Conservation (phyloP, 441 rosid species). For the Rhodomyrtus psidioides region DNA sequence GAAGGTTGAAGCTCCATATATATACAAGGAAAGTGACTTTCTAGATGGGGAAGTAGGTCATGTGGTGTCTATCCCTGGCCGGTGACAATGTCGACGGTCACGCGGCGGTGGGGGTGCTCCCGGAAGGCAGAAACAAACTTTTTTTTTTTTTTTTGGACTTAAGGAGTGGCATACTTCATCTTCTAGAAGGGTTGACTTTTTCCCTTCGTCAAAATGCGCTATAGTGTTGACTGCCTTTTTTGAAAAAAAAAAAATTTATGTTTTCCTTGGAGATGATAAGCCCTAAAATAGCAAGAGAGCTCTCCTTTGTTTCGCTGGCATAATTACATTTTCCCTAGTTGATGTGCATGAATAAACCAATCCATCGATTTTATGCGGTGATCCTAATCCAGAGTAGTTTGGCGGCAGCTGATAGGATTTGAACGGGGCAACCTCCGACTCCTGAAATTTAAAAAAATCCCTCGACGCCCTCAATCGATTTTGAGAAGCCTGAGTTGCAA, state of each 20-base stretch:
- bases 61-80: background rate
- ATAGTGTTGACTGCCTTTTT: background rate
- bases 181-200: background rate
- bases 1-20: background rate
- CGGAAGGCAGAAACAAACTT: too few relatives aligned
- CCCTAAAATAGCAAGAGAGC: too few relatives aligned
- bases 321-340: background rate
- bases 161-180: background rate
- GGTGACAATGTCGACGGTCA: background rate
- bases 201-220: background rate
- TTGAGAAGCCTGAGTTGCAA: fast-evolving
- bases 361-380: fast-evolving
- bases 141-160: too few relatives aligned
- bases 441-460: background rate
- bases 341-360: background rate
- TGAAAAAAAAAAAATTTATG: too few relatives aligned
- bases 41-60: background rate
- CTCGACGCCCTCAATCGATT: fast-evolving
- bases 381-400: background rate
- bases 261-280: too few relatives aligned
- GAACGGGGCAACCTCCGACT: background rate
- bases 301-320: background rate
- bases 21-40: background rate
- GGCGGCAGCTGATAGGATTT: background rate
- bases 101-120: background rate